These are phyloP conservation scores for Priceomyces haplophilus DNA, from an alignment of 805 yeast genomes.

Conservation along the genomic window DNA sequence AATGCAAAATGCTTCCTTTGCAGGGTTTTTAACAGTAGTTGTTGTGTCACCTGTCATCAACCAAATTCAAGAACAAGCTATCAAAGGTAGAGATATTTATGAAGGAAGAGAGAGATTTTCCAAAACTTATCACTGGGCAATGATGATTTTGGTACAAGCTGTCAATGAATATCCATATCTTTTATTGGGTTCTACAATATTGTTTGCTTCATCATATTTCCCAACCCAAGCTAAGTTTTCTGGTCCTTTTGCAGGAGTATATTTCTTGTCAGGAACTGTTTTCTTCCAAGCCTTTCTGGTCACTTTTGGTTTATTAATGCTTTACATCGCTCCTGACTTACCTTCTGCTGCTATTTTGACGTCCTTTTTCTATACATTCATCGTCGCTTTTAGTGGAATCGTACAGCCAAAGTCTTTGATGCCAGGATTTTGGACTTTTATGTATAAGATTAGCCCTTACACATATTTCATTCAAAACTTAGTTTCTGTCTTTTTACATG, in stretches of 20 bases:
- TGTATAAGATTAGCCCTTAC: conserved; percentile 72
- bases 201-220: conserved; percentile 47
- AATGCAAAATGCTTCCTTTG: conserved; percentile 57
- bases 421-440: conserved; percentile 85
- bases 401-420: conserved; percentile 52
- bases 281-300: conserved; percentile 30
- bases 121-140: conserved; percentile 71
- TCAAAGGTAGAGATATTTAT: conserved; percentile 55
- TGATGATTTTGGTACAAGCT: conserved; percentile 51
- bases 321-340: conserved; percentile 61
- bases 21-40: conserved; percentile 57
- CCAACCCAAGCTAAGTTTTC: conserved; percentile 43
- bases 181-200: conserved; percentile 20
- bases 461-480: conserved; percentile 67
- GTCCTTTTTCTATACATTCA: conserved; percentile 54
- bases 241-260: conserved; percentile 42
- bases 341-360: conserved; percentile 63
- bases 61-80: conserved; percentile 61
- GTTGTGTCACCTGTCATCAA: conserved; percentile 56
- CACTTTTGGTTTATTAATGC: conserved; percentile 36
- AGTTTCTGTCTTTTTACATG: conserved; percentile 44
- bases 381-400: conserved; percentile 68
- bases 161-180: conserved; percentile 61
- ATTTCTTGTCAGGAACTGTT: conserved; percentile 25
- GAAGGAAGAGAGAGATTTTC: conserved; percentile 71